phyloP scores from a whole-genome alignment of 148 eudicot genomes.

The Heliosperma pusillum region DNA sequence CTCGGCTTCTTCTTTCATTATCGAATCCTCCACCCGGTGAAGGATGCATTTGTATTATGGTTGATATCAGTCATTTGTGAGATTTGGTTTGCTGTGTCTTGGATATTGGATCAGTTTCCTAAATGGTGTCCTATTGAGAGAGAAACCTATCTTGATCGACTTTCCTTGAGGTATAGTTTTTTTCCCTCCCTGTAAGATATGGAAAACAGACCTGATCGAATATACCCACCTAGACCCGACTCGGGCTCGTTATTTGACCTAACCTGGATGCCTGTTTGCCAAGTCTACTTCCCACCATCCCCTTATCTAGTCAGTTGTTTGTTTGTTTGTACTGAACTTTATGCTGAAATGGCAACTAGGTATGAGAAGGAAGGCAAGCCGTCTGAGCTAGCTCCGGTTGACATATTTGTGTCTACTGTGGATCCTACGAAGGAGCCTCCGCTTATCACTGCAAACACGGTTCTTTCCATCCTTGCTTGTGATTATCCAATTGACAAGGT shows the following conservation, averaged over 20 bases:
- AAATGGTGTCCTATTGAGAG: constrained; percentile 90
- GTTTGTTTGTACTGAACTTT: constrained; percentile 4
- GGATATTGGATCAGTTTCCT: constrained; percentile 97
- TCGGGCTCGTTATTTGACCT: too few relatives aligned
- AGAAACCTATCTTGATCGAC: constrained; percentile 92
- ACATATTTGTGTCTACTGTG: constrained; percentile 89
- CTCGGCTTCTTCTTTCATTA: constrained; percentile 86
- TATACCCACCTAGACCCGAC: not conserved
- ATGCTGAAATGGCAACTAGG: constrained; percentile 33
- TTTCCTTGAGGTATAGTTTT: constrained; percentile 67
- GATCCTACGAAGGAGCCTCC: constrained; percentile 98
- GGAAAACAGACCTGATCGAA: not conserved
- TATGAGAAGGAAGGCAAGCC: constrained; percentile 99
- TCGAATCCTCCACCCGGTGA: constrained; percentile 81
- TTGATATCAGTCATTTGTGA: constrained; percentile 89
- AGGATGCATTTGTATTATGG: constrained; percentile 89
- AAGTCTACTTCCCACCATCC: not conserved
- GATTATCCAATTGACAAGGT: constrained; percentile 98
- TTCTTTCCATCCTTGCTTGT: constrained; percentile 88
- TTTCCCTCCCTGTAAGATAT: not conserved
- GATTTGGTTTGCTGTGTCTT: constrained; percentile 91
- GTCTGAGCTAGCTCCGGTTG: constrained; percentile 80
- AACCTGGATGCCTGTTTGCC: too few relatives aligned
- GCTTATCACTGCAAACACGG: constrained; percentile 91
- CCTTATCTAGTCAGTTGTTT: not conserved